A percentile compares a stretch with the other conserved stretches of the same genome.
These are phyloP conservation scores for Dendryphion nanum DNA, from an alignment of 2,329 filamentous ascomycete genomes.

Conservation along the genomic window DNA sequence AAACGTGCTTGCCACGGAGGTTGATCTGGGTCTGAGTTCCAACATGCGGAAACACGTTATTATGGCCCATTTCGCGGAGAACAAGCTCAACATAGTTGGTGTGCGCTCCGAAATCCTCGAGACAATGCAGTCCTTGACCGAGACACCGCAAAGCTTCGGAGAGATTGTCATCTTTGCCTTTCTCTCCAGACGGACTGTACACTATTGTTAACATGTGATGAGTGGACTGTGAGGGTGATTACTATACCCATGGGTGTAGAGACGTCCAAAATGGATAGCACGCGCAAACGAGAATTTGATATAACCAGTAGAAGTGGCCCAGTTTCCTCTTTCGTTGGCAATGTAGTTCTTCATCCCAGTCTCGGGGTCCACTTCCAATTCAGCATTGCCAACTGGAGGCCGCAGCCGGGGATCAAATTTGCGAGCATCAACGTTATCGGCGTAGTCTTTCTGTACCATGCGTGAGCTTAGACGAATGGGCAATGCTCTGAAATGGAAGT, in stretches of 20 bases:
- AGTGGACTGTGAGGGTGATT: no score
- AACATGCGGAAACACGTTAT: constrained; percentile 53
- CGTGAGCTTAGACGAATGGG: not conserved
- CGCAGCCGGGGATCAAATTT: constrained; percentile 79
- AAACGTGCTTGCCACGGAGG: constrained; percentile 48
- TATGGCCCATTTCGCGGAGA: constrained; percentile 51
- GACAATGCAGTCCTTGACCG: constrained; percentile 53
- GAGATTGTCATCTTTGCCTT: constrained; percentile 45
- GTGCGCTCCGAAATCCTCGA: constrained; percentile 56
- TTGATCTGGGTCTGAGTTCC: constrained; percentile 47
- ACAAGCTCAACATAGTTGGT: constrained; percentile 57
- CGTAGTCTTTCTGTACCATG: constrained; percentile 35
- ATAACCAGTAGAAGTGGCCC: constrained; percentile 88
- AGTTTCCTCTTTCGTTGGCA: constrained; percentile 80
- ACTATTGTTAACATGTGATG: no score
- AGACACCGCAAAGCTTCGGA: constrained; percentile 51
- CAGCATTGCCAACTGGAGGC: constrained; percentile 62
- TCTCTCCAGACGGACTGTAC: constrained; percentile 40
- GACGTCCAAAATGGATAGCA: constrained; percentile 48
- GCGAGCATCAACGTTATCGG: constrained; percentile 75
- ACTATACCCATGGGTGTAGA: constrained; percentile 48
- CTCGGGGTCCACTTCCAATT: constrained; percentile 46
- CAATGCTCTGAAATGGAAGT: not conserved
- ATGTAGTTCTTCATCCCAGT: constrained; percentile 99
- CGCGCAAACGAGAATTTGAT: constrained; percentile 54